Base-by-base conservation (phyloP, 495 filamentous ascomycete species). In the Pseudoneurospora amorphoporcata region DNA sequence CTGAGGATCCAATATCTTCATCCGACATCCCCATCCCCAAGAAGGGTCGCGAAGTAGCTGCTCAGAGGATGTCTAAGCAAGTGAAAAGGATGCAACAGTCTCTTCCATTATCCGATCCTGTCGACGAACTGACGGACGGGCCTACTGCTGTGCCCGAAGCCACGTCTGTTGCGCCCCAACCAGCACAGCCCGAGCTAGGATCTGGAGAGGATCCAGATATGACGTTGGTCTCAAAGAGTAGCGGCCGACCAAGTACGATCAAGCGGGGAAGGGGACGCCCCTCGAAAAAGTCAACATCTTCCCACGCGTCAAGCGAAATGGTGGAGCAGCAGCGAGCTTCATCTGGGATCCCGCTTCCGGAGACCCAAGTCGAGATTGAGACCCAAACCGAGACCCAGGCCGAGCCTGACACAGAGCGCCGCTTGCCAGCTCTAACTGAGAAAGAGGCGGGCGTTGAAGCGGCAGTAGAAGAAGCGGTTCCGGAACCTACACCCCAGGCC, bases 61-160 rank as follows among this genome's bases (percentile, higher is more conserved):
- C 79, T 10, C 82, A 81, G 37, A 85, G 85, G 68, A 79, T 68
- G 7, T 82, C 84, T 3, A 85, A 83, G 71, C 83, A 85, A 73
- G 79, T 79, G 1, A 85, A 85, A 74, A 86, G 85, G 72, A 69
- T 78, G 0, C 86, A 85, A 72, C 79, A 79, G 38, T 73, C 72
- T 6, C 35, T 19, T 4, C 72, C 73, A 7, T 35, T 73, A 16
- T 32, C 77, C 2, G 73, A 75, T 1, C 73, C 68, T 72, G 72
- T 68, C 19, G 77, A 73, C 73, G 76, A 76, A 69, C 68, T 69
- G 40, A 73, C 69, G 70, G 77, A 74, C 71, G 80, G 73, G 32
- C 58, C 17, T 61, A 76, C 43, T 45, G 71, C 42, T 73, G 73
- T 68, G 4, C 74, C 74, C 37, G 69, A 75, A 69, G 71, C 79